Conservation (phyloP, 2,329 filamentous ascomycete genomes). For the Cercospora zeina region DNA sequence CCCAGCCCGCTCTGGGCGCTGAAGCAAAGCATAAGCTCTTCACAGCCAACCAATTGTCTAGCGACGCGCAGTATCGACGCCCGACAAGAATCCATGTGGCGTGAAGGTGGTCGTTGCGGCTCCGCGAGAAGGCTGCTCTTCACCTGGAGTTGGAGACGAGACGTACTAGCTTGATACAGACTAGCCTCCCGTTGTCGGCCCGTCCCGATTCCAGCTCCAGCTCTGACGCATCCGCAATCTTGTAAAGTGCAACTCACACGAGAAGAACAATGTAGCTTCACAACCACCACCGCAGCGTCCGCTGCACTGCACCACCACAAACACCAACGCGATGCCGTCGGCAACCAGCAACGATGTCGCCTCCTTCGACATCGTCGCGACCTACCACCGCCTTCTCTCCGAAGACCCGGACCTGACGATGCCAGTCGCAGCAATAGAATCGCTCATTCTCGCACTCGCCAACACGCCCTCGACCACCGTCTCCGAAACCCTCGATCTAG, state of each 20-base stretch:
- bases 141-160: neutral
- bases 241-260: conserved; percentile 2
- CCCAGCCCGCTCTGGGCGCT: neutral
- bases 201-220: neutral
- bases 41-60: neutral
- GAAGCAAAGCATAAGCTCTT: neutral
- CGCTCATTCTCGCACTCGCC: conserved; percentile 81
- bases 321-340: conserved; percentile 4
- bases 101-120: neutral
- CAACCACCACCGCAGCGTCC: conserved; percentile 8
- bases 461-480: conserved; percentile 80
- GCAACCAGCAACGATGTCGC: conserved; percentile 9
- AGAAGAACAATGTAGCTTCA: conserved; percentile 15
- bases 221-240: conserved; percentile 10
- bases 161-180: neutral
- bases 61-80: neutral
- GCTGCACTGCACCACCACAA: conserved; percentile 11
- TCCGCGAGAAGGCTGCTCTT: neutral
- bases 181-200: neutral
- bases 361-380: conserved; percentile 58
- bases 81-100: neutral
- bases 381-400: conserved; percentile 63
- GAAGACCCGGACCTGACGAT: conserved; percentile 85
- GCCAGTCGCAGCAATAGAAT: conserved; percentile 91
- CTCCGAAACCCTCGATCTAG: conserved; percentile 86